phyloP scores from a whole-genome alignment of 2,329 filamentous ascomycete species.

The Albophoma yamanashiensis region DNA sequence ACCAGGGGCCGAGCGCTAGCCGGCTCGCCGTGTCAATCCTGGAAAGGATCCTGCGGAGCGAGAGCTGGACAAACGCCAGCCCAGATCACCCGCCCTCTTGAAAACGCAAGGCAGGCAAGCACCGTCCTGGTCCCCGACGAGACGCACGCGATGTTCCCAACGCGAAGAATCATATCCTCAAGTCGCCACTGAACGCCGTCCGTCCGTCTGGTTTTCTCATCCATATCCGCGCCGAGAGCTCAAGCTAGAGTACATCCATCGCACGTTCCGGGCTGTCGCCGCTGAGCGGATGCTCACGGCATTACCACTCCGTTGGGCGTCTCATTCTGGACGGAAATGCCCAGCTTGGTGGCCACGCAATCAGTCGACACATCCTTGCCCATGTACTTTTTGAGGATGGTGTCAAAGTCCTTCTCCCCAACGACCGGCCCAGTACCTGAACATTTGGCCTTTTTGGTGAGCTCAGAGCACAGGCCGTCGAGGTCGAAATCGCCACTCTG shows the following conservation, averaged over 20 bases:
- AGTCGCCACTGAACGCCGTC: not conserved
- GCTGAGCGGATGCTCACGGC: not conserved
- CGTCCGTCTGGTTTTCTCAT: not conserved
- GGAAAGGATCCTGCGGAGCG: not conserved
- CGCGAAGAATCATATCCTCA: not conserved
- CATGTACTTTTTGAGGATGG: constrained; percentile 57
- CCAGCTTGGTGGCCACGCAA: constrained; percentile 38
- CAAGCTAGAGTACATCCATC: not conserved
- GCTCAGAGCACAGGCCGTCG: constrained; percentile 81
- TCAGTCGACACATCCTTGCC: constrained; percentile 28
- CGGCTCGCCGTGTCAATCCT: not conserved
- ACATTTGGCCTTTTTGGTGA: constrained; percentile 93
- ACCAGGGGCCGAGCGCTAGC: not conserved
- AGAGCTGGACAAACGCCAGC: not conserved
- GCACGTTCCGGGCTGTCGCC: not conserved
- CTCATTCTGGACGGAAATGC: constrained; percentile 37
- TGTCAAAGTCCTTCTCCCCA: constrained; percentile 79
- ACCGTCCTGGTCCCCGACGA: not conserved
- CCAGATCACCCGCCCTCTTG: not conserved
- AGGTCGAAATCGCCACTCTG: constrained; percentile 88
- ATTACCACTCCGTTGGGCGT: constrained; percentile 7
- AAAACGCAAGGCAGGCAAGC: not conserved
- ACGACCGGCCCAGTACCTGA: constrained; percentile 85
- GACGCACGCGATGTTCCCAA: not conserved
- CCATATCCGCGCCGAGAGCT: not conserved